Base-by-base conservation (phyloP, 2,329 filamentous ascomycete species). In the Paramyrothecium sp. region DNA sequence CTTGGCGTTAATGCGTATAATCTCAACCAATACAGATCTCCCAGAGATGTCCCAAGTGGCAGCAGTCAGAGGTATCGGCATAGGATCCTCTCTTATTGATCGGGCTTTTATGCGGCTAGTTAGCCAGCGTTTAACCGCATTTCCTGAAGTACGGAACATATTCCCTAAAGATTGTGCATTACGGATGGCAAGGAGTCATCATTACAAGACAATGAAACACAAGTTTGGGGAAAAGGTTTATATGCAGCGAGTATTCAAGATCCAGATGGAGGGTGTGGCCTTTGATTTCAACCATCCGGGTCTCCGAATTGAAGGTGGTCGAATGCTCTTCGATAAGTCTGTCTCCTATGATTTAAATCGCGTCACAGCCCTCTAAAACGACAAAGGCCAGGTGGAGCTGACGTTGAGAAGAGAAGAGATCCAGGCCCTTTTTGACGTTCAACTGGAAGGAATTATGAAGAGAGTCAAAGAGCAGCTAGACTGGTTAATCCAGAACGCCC, bases 21-120 rank as follows among this genome's bases (percentile, higher is more conserved):
- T 61, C 20, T 74, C 61, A 52, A 69, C 60, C 0, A 61, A 71
- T 20, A 49, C 59, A 2, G 53, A 58, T 1, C 64, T 60, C 19
- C 70, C 70, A 3, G 67, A 69, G 20, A 63, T 76, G 56, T 65
- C 70, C 7, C 69, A 74, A 53, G 68, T 76, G 16, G 63, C 69
- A 0, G 67, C 70, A 7, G 78, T 81, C 11, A 73, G 73, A 17
- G 78, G 78, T 17, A 69, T 79, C 5, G 77, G 77, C 0, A 77
- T 80, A 22, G 78, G 78, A 0, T 73, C 76, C 0, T 74, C 75
- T 0, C 66, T 80, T n/a, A 79, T 81, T 52, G 78, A 80, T 56
- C 68, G 69, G 17, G 69, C 73, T 0, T 80, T 80, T 58, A 60
- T 74, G 11, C 67, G 67, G 2, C 65, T 79, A 17, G 73, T 80